Evolutionary conservation across 345 rosid species (phyloP), one percentile per base, ranked within the genome.

Genomic region (Eucalyptus lansdowneana): DNA sequence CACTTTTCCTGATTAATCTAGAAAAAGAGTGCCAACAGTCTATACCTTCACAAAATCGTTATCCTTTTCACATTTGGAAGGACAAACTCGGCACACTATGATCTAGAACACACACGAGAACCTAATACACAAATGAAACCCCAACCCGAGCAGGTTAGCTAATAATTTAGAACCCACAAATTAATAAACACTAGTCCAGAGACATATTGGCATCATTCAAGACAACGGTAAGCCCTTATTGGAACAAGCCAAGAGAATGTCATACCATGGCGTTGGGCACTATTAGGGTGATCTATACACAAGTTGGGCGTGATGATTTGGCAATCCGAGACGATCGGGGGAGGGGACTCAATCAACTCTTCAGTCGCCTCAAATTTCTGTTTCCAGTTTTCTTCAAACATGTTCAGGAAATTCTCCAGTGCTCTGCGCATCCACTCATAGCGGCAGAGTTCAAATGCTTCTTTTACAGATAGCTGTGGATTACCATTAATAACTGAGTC

Each of bases 371-470:
- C 90, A 9, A 37, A 76, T 37, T 76, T 10, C 27, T 80, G n/a
- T 47, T 90, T 69, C 6, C 17, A 21, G 9, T 88, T 88, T 50
- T 86, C 91, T 22, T 50, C 86, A 88, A 94, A 89, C 65, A 90
- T 92, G 89, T 58, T 89, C 50, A 95, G 40, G 83, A 96, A 95
- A 85, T 88, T 93, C 86, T 93, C 91, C 50, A 97, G 90, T 19
- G 99, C 99, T 67, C 87, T 92, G 42, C 93, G 92, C 99, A 97
- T 97, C 99, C 99, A 96, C 10, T 96, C 98, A 50, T 96, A 97
- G 27, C 99, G 94, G 92, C 98, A 96, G 53, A 91, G 87, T 89
- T 93, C 90, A 86, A 91, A 93, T 19, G 99, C 98, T 42, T 96
- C 95, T 34, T 94, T 90, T 86, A 92, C 90, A 62, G 86, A 92